phyloP scores from a whole-genome alignment of 208 protist species.

The Wallacemonas sp. region DNA sequence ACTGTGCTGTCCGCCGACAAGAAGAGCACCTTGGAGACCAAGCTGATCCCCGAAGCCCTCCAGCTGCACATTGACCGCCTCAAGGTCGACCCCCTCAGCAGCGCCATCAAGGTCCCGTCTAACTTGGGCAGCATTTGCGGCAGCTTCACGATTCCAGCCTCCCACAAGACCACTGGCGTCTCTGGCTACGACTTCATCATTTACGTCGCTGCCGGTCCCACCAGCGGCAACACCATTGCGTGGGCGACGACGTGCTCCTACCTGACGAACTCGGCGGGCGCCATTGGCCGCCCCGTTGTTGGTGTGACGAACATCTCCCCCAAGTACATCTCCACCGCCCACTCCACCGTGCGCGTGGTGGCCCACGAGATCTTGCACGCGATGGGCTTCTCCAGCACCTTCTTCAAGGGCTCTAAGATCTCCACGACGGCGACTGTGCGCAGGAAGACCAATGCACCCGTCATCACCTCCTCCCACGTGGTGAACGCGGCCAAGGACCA shows the following conservation, averaged over 20 bases:
- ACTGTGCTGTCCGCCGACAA: conserved; percentile 46
- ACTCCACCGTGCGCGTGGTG: conserved; percentile 24
- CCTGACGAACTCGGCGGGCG: conserved; percentile 4
- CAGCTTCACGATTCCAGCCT: conserved; percentile 44
- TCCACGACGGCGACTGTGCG: conserved; percentile 21
- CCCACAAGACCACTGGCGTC: conserved; percentile 43
- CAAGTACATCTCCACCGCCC: conserved; percentile 22
- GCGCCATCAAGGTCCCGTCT: conserved; percentile 18
- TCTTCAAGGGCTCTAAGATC: conserved; percentile 23
- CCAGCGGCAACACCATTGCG: conserved; percentile 15
- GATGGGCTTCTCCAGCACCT: conserved; percentile 59
- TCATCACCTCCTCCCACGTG: conserved; percentile 39
- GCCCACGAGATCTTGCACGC: conserved; percentile 87
- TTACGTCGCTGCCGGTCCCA: conserved; percentile 58
- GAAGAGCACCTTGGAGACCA: conserved; percentile 19
- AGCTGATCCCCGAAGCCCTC: conserved; percentile 42
- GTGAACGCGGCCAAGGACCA: conserved; percentile 41
- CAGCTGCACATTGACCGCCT: conserved; percentile 57
- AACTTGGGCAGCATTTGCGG: conserved; percentile 23
- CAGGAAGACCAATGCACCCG: conserved; percentile 26
- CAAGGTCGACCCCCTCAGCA: conserved; percentile 31
- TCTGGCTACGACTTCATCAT: conserved; percentile 59
- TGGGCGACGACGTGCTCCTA: conserved; percentile 49
- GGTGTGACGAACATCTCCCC: conserved; percentile 60
- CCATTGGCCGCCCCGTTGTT: conserved; percentile 28